These are phyloP conservation scores for Mucor saturninus DNA, from an alignment of 371 early-diverging fungal genomes.

Conservation along the genomic window DNA sequence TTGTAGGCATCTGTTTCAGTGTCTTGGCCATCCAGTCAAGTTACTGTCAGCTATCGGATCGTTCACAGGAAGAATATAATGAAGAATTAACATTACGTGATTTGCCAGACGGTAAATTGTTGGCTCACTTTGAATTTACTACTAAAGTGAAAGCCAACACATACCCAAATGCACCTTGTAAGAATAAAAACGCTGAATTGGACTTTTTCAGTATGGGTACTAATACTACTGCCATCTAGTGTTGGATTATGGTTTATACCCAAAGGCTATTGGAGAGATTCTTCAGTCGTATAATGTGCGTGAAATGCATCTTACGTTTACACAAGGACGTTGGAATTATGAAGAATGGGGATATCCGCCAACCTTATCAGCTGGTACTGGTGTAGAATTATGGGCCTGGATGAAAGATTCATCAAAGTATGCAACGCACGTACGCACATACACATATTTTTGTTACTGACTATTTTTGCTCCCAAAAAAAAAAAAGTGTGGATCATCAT, in stretches of 20 bases:
- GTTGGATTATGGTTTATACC: slow-evolving; percentile 77
- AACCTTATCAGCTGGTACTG: slow-evolving; percentile 66
- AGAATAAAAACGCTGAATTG: not conserved
- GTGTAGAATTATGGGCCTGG: slow-evolving; percentile 86
- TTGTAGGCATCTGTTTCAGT: slow-evolving; percentile 5
- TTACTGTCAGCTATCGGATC: slow-evolving; percentile 17
- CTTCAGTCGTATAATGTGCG: slow-evolving; percentile 73
- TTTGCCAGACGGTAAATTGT: slow-evolving; percentile 77
- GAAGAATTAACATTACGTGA: slow-evolving; percentile 70
- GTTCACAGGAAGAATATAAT: slow-evolving; percentile 47
- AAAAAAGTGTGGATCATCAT: slow-evolving; percentile 59
- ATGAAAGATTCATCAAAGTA: slow-evolving; percentile 59
- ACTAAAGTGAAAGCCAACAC: slow-evolving; percentile 48
- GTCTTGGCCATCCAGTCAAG: not conserved
- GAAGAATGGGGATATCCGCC: slow-evolving; percentile 78
- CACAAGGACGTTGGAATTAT: slow-evolving; percentile 89
- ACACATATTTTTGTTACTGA: not conserved
- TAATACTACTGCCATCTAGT: slow-evolving; percentile 34
- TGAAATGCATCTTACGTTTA: slow-evolving; percentile 86
- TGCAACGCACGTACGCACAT: not conserved
- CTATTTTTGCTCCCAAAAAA: too few species aligned
- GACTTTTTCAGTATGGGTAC: not conserved
- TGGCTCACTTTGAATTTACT: slow-evolving; percentile 80
- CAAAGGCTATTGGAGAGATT: slow-evolving; percentile 87
- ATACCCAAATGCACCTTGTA: slow-evolving; percentile 33